phyloP scores from a whole-genome alignment of 2,329 filamentous ascomycete species.

The Exophiala bonariae region DNA sequence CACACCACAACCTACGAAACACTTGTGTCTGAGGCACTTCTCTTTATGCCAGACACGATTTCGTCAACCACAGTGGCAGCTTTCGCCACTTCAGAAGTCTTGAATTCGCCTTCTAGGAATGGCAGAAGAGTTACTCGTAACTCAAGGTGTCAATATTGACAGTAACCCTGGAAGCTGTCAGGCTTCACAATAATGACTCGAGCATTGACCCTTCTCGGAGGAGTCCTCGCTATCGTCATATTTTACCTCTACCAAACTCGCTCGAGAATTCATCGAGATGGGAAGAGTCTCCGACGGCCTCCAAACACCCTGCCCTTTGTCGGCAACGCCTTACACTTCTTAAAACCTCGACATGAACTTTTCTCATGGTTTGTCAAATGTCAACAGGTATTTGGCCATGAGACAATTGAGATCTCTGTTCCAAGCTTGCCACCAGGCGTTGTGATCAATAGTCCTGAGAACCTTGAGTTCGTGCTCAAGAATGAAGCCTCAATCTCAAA shows the following conservation, averaged over 20 bases:
- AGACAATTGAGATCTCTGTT: constrained; percentile 64
- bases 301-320: constrained; percentile 47
- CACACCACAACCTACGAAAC: no score
- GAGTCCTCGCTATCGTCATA: no score
- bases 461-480: constrained; percentile 64
- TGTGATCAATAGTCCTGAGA: constrained; percentile 62
- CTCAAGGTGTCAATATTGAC: no score
- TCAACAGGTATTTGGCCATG: constrained; percentile 56
- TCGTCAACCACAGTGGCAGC: no score
- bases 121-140: no score
- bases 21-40: no score
- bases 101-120: no score
- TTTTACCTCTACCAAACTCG: constrained; percentile 6
- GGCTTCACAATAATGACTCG: no score
- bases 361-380: constrained; percentile 64
- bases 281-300: constrained; percentile 22
- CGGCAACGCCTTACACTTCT: constrained; percentile 63
- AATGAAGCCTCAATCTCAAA: constrained; percentile 63
- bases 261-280: constrained; percentile 18
- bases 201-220: no score
- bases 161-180: no score
- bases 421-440: constrained; percentile 64
- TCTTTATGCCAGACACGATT: no score
- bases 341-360: constrained; percentile 60
- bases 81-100: no score